A percentile compares a stretch with the other conserved stretches of the same genome.
These are phyloP conservation scores for Otatea glauca DNA, from an alignment of 176 grass and related monocot genomes.

Conservation along the genomic window DNA sequence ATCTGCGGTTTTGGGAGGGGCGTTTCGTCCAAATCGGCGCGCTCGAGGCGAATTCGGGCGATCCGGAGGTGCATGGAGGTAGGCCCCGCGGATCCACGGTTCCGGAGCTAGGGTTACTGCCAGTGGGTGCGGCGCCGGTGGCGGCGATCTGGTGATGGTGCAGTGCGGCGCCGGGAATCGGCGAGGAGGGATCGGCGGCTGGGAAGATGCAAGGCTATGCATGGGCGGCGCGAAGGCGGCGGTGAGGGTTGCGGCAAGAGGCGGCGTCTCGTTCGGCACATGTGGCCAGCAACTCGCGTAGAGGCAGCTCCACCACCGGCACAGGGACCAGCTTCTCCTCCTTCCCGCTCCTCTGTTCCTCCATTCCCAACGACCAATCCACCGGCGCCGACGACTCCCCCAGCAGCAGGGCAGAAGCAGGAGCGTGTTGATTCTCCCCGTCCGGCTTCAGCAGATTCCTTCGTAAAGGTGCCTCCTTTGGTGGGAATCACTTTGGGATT, in stretches of 20 bases:
- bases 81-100: constrained; percentile 61
- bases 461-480: constrained; percentile 74
- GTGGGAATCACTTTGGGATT: constrained; percentile 38
- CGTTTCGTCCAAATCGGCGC: neutral
- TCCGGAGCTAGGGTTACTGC: constrained; percentile 43
- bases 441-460: constrained; percentile 53
- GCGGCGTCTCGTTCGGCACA: constrained; percentile 72
- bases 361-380: constrained; percentile 25
- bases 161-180: constrained; percentile 41
- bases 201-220: constrained; percentile 91
- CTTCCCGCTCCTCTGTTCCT: constrained; percentile 27
- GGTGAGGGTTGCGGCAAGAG: constrained; percentile 54
- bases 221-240: constrained; percentile 75
- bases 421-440: constrained; percentile 46
- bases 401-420: constrained; percentile 31
- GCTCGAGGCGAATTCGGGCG: constrained; percentile 42
- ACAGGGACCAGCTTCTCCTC: constrained; percentile 46
- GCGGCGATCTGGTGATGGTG: constrained; percentile 64
- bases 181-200: constrained; percentile 68
- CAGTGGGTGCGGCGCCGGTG: constrained; percentile 6
- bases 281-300: constrained; percentile 76
- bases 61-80: constrained; percentile 39
- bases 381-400: constrained; percentile 44
- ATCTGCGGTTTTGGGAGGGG: constrained; percentile 17
- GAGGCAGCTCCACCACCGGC: constrained; percentile 67